These are phyloP conservation scores for Firmiana major DNA, from an alignment of 345 rosid genomes.

Conservation along the genomic window DNA sequence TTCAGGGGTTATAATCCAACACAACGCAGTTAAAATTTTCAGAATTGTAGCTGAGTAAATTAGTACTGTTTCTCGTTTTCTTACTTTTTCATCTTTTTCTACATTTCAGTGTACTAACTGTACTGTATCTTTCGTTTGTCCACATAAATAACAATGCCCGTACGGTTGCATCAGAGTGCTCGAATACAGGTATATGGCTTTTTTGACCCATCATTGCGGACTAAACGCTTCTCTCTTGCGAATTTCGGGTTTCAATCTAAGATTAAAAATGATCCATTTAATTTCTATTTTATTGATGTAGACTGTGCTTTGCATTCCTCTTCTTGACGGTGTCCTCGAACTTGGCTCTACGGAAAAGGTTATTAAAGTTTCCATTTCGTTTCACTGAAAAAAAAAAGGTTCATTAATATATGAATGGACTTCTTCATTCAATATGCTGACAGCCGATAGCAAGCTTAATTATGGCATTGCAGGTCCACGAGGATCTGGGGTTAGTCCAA, in stretches of 20 bases:
- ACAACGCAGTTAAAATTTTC: not conserved
- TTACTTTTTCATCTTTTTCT: not conserved
- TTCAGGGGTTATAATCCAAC: not conserved
- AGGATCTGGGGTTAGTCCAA: conserved; percentile 46
- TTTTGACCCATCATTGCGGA: not conserved
- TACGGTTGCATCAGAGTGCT: conserved; percentile 46
- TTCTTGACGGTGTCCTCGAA: conserved; percentile 87
- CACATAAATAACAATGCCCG: not conserved
- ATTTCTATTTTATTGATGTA: conserved; percentile 24
- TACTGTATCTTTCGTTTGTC: not conserved
- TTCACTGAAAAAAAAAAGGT: not conserved
- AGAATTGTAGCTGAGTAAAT: not conserved
- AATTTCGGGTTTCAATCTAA: not conserved
- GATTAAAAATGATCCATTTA: conserved; percentile 13
- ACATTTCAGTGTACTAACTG: not conserved
- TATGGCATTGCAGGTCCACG: conserved; percentile 34
- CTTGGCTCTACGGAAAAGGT: conserved; percentile 80
- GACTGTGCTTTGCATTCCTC: conserved; percentile 93
- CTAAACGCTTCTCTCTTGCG: not conserved
- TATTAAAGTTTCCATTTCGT: not conserved
- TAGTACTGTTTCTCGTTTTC: not conserved
- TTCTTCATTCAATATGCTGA: not conserved
- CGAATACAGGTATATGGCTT: conserved; percentile 49
- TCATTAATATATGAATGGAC: not conserved
- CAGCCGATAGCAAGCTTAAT: not conserved